Base-by-base conservation (phyloP, 2,329 filamentous ascomycete species). In the Alternaria brassicae region DNA sequence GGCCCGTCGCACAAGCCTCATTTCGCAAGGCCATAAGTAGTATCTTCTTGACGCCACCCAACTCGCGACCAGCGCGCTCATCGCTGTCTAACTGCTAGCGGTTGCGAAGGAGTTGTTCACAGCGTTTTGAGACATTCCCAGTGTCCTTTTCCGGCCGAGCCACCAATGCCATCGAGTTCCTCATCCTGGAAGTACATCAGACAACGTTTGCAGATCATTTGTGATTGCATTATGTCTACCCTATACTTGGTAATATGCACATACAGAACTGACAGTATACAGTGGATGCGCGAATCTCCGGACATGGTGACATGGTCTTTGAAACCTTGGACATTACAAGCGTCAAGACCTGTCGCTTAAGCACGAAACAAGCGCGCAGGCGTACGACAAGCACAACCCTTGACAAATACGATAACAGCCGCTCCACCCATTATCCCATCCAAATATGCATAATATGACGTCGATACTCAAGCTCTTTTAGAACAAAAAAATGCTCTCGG, bases 1-100 rank as follows among this genome's bases (percentile, higher is more conserved):
- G 52, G 40, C 39, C 36, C 55, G 59, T 51, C 44, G 52, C 56
- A 61, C 57, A 42, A 45, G n/a, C 34, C 53, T 45, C 28, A 28
- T 30, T 32, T 25, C 39, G 19, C 44, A 48, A 21, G 19, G 44
- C 19, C 19, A 48, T 6, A 25, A 21, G 21, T 25, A 4, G 34
- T 17, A 25, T 17, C 1, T 28, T 25, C 25, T 1, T 28, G 21
- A 39, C 48, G 23, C 34, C 10, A 39, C 23, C 15, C 30, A 23
- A 6, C 15, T 12, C 19, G 19, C 21, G 30, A 48, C 17, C 44
- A 36, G 44, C 15, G 19, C 37, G 37, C 19, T 19, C 19, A 13
- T 40, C 19, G 6, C 19, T 12, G 19, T 40, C 37, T 40, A 21
- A 19, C 10, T 19, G 13, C 30, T 6, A n/a, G 19, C 30, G 23